Base-by-base conservation (phyloP, 768 basidiomycete species). In the Calocera viscosa region DNA sequence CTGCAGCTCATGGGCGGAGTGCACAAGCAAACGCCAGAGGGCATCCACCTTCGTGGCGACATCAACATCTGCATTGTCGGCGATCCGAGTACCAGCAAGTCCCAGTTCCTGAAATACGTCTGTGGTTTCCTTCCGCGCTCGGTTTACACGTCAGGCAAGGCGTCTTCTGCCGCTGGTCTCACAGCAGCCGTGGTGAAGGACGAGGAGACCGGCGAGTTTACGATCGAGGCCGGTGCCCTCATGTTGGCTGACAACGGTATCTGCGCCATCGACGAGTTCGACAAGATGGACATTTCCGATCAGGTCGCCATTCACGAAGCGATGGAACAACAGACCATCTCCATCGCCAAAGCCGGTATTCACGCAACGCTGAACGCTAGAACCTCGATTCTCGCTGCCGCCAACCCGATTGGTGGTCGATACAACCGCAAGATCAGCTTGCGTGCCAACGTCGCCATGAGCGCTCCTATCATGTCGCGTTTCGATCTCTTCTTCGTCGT, bases 211-310 rank as follows among this genome's bases (percentile, higher is more conserved):
- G 96, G 96, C 16, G 96, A 99, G 74, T 99, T 98, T 78, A 98
- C 96, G 0, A 98, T 98, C 73, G 96, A 99, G 78, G 96, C 96
- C 24, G 96, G 96, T 63, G 96, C 96, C 2, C 83, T 99, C 70
- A 98, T 99, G 96, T 84, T 99, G 2, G 96, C 96, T 5, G 96
- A 99, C 78, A 98, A 98, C 72, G 96, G 96, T 8, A 97, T 98
- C 74, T 99, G 96, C 74, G 94, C 94, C n/a, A 99, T 99, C 72
- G 96, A 99, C 78, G 96, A 98, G 77, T 99, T 99, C 73, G 96
- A 99, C 83, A 99, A 99, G 78, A 99, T 99, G 96, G 95, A 98
- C 75, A 86, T 97, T 65, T 87, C 91, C 0, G 96, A 98, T 76
- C 96, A 98, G 76, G 93, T 98, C 47, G 96, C 96, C 38, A 98